Conservation (phyloP, 2,329 filamentous ascomycete genomes). For the Ophidiomyces ophidiicola region DNA sequence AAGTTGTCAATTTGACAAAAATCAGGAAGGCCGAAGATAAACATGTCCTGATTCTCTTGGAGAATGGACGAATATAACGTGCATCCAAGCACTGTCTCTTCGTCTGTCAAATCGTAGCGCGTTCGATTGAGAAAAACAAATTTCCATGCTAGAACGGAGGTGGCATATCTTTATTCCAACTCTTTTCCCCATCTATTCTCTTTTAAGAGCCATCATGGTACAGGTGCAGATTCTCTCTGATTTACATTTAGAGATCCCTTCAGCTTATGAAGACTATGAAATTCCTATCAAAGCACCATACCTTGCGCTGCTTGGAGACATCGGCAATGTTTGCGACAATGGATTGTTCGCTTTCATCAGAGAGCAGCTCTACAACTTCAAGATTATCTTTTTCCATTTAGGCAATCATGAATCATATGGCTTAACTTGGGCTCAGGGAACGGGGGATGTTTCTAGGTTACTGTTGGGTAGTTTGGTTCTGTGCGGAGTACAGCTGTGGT, state of each 20-base stretch:
- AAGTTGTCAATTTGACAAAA: constrained; percentile 37
- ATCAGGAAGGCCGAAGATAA: constrained; percentile 39
- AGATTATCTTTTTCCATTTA: constrained; percentile 40
- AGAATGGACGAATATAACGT: constrained; percentile 41
- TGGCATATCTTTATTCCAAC: constrained; percentile 15
- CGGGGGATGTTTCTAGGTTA: too few species aligned
- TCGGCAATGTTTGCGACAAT: constrained; percentile 38
- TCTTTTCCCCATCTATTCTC: constrained; percentile 14
- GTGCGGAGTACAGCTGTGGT: too few species aligned
- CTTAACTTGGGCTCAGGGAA: constrained; percentile 22
- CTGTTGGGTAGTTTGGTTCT: too few species aligned
- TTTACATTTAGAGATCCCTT: constrained; percentile 43
- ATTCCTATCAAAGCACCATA: constrained; percentile 39
- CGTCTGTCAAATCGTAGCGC: constrained; percentile 27
- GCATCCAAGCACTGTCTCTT: constrained; percentile 35
- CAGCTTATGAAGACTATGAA: constrained; percentile 42
- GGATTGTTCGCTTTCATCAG: constrained; percentile 39
- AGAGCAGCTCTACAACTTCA: constrained; percentile 39
- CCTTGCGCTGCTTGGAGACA: constrained; percentile 47
- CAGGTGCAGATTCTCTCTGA: constrained; percentile 43
- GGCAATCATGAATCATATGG: constrained; percentile 48
- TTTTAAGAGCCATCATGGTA: constrained; percentile 18
- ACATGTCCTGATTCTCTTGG: constrained; percentile 23
- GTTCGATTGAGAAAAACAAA: constrained; percentile 34
- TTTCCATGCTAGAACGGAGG: too few species aligned